Percentiles rank a stretch among this genome's conserved stretches.
phyloP scores from a whole-genome alignment of 352 stramenopile species.

The Pythium aphanidermatum region DNA sequence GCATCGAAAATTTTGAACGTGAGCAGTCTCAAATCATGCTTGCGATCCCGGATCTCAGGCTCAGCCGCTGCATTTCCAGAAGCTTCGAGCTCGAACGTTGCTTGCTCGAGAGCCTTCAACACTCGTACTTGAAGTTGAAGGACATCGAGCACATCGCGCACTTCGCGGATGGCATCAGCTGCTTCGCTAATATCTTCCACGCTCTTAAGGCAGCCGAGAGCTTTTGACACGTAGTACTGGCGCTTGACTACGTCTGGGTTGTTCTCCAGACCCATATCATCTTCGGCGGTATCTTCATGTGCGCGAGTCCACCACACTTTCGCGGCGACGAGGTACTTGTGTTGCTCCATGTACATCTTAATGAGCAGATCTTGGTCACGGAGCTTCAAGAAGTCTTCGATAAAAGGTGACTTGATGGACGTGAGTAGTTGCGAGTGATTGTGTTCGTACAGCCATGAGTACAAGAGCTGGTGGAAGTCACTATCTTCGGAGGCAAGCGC shows the following conservation, averaged over 20 bases:
- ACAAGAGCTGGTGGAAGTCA: conserved; percentile 72
- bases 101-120: conserved; percentile 66
- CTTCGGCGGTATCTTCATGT: conserved; percentile 34
- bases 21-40: conserved; percentile 56
- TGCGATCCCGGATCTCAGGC: conserved; percentile 42
- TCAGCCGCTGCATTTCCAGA: conserved; percentile 22
- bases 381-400: conserved; percentile 79
- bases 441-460: conserved; percentile 81
- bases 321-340: conserved; percentile 75
- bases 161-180: conserved; percentile 64
- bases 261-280: conserved; percentile 35
- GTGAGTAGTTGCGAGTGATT: conserved; percentile 47
- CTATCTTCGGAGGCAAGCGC: conserved; percentile 65
- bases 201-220: conserved; percentile 69
- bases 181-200: conserved; percentile 68
- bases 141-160: conserved; percentile 78
- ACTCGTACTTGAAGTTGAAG: conserved; percentile 80
- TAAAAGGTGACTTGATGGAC: conserved; percentile 62
- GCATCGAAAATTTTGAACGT: conserved; percentile 77
- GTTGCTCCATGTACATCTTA: conserved; percentile 83
- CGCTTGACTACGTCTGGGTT: conserved; percentile 77
- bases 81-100: conserved; percentile 57
- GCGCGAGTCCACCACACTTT: conserved; percentile 81
- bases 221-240: conserved; percentile 80
- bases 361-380: conserved; percentile 83